Percentiles rank a stretch among this genome's conserved stretches.
Conservation (phyloP, 192 early-diverging fungal species). For the Paraglomus occultum region DNA sequence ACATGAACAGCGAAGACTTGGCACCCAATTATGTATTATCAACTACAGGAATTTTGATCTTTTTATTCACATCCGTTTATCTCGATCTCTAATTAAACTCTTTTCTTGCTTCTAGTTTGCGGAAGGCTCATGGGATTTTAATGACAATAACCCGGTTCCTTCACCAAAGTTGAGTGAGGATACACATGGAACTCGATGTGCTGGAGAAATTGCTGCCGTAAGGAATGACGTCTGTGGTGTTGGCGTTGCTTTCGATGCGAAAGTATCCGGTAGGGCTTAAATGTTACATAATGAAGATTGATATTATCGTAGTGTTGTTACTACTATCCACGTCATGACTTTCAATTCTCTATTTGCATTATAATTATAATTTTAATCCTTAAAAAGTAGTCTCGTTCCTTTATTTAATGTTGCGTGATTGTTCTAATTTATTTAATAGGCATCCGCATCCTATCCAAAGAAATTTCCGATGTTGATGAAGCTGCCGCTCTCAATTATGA, state of each 20-base stretch:
- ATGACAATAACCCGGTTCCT: constrained; percentile 73
- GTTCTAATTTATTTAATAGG: constrained; percentile 39
- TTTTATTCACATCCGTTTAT: neutral
- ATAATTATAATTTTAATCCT: neutral
- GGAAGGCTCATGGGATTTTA: constrained; percentile 94
- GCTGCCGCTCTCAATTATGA: constrained; percentile 86
- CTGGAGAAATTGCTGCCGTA: constrained; percentile 94
- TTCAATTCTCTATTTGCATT: too few relatives aligned
- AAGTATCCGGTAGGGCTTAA: constrained; percentile 69
- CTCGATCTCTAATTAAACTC: neutral
- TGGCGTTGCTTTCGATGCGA: constrained; percentile 86
- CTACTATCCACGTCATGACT: neutral
- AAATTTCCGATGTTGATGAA: constrained; percentile 92
- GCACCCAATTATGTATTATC: constrained; percentile 78
- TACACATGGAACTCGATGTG: constrained; percentile 95
- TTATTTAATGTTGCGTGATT: neutral
- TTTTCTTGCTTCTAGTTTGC: constrained; percentile 49
- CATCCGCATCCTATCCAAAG: constrained; percentile 84
- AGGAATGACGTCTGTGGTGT: constrained; percentile 91
- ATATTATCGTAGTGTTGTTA: constrained; percentile 1
- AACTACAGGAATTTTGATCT: neutral
- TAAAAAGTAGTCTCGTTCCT: neutral
- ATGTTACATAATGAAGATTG: too few relatives aligned
- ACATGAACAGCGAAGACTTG: constrained; percentile 81
- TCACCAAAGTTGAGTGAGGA: constrained; percentile 76